Percentiles rank a stretch among this genome's conserved stretches.
These are phyloP conservation scores for Coemansia sp. DNA, from an alignment of 192 early-diverging fungal genomes.

Conservation along the genomic window DNA sequence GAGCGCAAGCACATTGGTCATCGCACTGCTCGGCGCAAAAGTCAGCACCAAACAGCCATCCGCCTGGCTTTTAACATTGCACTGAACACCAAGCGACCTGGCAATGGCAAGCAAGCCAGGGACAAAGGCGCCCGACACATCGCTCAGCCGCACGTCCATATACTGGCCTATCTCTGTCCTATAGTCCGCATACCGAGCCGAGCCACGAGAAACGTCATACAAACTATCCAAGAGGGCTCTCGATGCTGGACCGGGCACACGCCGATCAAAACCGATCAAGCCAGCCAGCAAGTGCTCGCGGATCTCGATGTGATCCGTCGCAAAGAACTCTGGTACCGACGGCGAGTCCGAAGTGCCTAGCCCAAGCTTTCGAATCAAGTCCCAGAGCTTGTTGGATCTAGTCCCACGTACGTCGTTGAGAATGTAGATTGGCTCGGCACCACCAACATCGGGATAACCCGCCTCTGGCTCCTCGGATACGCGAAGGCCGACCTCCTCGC, in stretches of 20 bases:
- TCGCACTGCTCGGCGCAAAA: constrained; percentile 18
- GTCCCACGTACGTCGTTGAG: background rate
- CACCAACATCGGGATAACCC: background rate
- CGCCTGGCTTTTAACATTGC: background rate
- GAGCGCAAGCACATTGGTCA: constrained; percentile 17
- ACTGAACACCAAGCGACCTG: constrained; percentile 22
- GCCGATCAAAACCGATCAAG: constrained; percentile 1
- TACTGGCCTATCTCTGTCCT: constrained; percentile 2
- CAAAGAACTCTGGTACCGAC: constrained; percentile 14
- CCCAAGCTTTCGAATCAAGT: background rate
- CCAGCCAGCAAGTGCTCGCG: constrained; percentile 31
- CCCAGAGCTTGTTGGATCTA: background rate
- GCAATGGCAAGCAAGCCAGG: constrained; percentile 1
- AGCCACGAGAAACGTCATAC: background rate
- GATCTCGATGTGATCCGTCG: constrained; percentile 2
- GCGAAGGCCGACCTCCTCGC: background rate
- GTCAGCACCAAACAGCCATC: background rate
- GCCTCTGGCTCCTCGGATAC: background rate
- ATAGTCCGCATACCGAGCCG: background rate
- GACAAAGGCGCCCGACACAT: background rate
- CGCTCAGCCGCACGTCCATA: background rate
- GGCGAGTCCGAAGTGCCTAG: background rate
- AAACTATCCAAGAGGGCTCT: background rate
- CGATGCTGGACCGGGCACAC: background rate
- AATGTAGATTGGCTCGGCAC: background rate